Evolutionary conservation across 768 basidiomycete species (phyloP).

Genomic region (Lactarius deliciosus): DNA sequence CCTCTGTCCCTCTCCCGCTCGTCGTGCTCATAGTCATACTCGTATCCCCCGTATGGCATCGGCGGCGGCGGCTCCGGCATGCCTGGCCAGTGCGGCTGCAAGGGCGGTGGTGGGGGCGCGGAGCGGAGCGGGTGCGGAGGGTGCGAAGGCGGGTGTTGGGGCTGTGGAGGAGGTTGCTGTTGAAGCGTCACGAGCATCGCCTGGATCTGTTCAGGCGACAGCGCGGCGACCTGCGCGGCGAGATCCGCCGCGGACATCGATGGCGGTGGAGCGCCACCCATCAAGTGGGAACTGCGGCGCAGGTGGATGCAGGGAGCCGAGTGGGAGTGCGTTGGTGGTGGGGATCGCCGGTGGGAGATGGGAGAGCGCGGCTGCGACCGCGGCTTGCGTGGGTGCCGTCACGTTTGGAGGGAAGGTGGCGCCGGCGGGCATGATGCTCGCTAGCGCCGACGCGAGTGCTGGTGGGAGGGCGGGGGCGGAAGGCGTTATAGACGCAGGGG

Average conservation of each 20-base stretch:
- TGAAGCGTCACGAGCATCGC: slow-evolving; percentile 59
- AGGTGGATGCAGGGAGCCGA: slow-evolving; percentile 33
- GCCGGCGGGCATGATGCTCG: slow-evolving; percentile 22
- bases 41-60: slow-evolving; percentile 7
- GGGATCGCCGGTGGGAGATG: slow-evolving; percentile 14
- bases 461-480: slow-evolving; percentile 17
- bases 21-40: slow-evolving; percentile 18
- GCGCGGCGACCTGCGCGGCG: slow-evolving; percentile 67
- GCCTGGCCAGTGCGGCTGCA: background rate
- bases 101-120: background rate
- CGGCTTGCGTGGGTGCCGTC: slow-evolving; percentile 14
- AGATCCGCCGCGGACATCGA: slow-evolving; percentile 49
- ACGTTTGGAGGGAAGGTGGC: background rate
- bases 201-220: slow-evolving; percentile 77
- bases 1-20: slow-evolving; percentile 9
- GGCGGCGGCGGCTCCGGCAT: background rate
- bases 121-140: background rate
- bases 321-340: slow-evolving; percentile 27
- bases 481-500: background rate
- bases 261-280: slow-evolving; percentile 6
- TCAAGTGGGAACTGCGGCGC: background rate
- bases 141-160: background rate
- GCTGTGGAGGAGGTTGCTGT: background rate
- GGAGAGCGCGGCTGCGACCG: slow-evolving; percentile 26
- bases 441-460: slow-evolving; percentile 23